These are phyloP conservation scores for Trypethelium eluteriae DNA, from an alignment of 495 filamentous ascomycete genomes.

Conservation along the genomic window DNA sequence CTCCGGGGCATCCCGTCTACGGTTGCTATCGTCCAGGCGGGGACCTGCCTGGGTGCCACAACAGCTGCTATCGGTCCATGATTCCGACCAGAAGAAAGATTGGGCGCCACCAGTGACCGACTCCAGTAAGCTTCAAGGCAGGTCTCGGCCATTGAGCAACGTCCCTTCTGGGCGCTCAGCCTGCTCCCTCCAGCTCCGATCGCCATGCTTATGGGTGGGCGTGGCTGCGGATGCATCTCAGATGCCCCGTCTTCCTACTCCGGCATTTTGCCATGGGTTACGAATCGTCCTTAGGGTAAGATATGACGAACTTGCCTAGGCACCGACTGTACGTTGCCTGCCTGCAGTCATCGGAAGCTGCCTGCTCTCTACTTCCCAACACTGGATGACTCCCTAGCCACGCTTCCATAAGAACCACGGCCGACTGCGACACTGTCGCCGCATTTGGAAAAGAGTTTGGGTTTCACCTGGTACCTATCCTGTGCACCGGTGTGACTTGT, in stretches of 20 bases:
- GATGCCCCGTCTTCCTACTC: neutral
- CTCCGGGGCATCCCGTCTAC: neutral
- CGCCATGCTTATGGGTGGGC: neutral
- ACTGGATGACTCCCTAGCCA: neutral
- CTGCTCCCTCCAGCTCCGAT: neutral
- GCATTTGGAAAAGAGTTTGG: neutral
- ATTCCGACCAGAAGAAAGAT: neutral
- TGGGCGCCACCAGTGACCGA: slow-evolving; percentile 9
- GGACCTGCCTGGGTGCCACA: neutral
- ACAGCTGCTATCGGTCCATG: slow-evolving; percentile 5
- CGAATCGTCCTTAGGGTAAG: neutral
- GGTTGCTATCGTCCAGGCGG: slow-evolving; percentile 4
- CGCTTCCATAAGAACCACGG: neutral
- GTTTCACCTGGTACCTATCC: neutral
- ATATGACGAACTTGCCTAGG: slow-evolving; percentile 1
- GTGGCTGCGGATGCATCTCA: neutral
- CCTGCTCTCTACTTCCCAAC: neutral
- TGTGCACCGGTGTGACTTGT: neutral
- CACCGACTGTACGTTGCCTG: slow-evolving; percentile 5
- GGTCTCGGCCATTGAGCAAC: slow-evolving; percentile 9
- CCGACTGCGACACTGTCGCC: neutral
- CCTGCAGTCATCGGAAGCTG: slow-evolving; percentile 5
- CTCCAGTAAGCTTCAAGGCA: slow-evolving; percentile 9
- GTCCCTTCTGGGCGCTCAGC: neutral
- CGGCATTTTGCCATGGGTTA: neutral